Evolutionary conservation across 1,284 basidiomycete genomes (phyloP).

Genomic region (Rhodotorula sp.): DNA sequence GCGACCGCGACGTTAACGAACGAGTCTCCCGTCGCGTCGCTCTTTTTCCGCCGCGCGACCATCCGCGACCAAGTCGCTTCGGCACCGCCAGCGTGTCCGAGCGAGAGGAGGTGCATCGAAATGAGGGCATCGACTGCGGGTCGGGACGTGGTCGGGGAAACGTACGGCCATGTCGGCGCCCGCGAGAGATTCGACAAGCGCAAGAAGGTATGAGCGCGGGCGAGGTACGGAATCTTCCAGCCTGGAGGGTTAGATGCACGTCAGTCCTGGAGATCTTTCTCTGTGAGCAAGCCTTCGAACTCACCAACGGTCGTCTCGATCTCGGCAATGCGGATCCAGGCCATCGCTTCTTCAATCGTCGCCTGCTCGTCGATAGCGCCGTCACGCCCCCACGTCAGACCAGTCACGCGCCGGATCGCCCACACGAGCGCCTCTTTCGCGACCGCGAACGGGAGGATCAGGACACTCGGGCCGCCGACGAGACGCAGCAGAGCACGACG

Average conservation of each 20-base stretch:
- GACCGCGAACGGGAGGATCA: conserved; percentile 10
- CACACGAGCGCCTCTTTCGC: conserved; percentile 25
- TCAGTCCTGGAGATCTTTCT: background rate
- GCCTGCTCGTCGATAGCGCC: conserved; percentile 7
- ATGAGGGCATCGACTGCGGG: conserved; percentile 38
- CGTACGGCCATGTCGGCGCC: conserved; percentile 34
- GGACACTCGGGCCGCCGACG: conserved; percentile 22
- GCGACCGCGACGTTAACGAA: conserved; percentile 40
- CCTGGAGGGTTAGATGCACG: conserved; percentile 4
- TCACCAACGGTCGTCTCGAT: conserved; percentile 40
- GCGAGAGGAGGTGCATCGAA: conserved; percentile 28
- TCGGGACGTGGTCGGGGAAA: conserved; percentile 18
- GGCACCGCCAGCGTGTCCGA: conserved; percentile 27
- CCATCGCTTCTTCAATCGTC: conserved; percentile 30
- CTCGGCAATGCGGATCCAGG: conserved; percentile 42
- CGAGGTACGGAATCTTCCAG: conserved; percentile 27
- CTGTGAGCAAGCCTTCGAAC: background rate
- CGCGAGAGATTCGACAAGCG: conserved; percentile 40
- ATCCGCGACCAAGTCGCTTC: conserved; percentile 30
- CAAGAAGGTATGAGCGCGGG: conserved; percentile 39
- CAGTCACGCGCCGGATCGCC: conserved; percentile 7
- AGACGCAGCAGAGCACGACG: conserved; percentile 26
- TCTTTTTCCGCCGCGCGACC: conserved; percentile 33
- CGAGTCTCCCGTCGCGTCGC: conserved; percentile 15
- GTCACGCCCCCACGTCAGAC: conserved; percentile 8